Evolutionary conservation across 176 grass and related monocot genomes (phyloP).

Genomic region (barley (Hordeum vulgare)): DNA sequence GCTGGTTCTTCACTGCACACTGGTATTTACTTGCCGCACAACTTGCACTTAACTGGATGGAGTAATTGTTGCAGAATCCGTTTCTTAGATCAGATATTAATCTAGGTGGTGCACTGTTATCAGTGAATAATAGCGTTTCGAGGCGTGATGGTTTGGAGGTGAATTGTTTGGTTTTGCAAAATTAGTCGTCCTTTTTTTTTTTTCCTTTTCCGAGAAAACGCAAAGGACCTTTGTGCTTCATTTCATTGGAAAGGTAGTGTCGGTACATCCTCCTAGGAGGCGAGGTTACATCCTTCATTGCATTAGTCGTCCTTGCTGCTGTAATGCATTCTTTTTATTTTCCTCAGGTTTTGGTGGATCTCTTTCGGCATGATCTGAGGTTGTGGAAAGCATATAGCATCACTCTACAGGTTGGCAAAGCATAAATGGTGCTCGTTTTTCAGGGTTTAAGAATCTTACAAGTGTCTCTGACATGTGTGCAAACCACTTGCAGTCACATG

Average conservation of each 20-base stretch:
- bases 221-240: no score
- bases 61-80: neutral
- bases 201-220: no score
- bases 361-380: conserved; percentile 87
- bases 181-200: neutral
- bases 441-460: neutral
- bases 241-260: no score
- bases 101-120: neutral
- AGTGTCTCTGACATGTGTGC: conserved; percentile 12
- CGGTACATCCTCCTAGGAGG: no score
- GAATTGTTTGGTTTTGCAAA: neutral
- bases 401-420: conserved; percentile 71
- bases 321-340: conserved; percentile 6
- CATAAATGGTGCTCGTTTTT: neutral
- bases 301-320: conserved; percentile 1
- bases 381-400: conserved; percentile 93
- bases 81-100: neutral
- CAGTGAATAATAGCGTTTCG: neutral
- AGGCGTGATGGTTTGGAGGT: neutral
- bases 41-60: neutral
- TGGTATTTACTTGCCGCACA: neutral
- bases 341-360: conserved; percentile 86
- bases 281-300: no score
- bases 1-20: neutral
- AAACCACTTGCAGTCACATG: conserved; percentile 62